Base-by-base conservation (phyloP, 441 rosid species). In the Pelargonium australe region DNA sequence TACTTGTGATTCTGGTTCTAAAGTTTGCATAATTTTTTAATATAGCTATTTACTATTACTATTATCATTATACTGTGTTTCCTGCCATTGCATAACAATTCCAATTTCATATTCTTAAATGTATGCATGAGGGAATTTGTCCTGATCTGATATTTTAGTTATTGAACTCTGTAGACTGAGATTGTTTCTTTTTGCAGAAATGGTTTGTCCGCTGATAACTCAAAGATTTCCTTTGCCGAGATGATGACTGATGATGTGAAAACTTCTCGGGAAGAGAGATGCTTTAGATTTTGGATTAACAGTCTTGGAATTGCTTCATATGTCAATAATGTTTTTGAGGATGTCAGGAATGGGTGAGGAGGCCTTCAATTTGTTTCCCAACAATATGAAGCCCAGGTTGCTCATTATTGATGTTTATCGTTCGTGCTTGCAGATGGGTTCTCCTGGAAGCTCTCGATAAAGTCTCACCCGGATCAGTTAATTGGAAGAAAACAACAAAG, bases 261-360 rank as follows among this genome's bases (percentile, higher is more conserved):
- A 81, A 92, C 97, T 72, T 95, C 98, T 68, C 84, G 96, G 40
- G 99, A 95, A 82, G 99, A 95, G 84, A 87, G 97, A 83, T 92
- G 98, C 80, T 95, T 92, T 87, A 90, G 98, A 19, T 80, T 95
- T 66, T 95, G 99, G 99, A 95, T 95, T 67, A 95, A 95, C 80
- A 95, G 97, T 86, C 89, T 92, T 65, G 99, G 96, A 74, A 79
- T 76, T 78, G 81, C 88, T 23, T 84, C 96, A 23, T 86, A 90
- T 51, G 90, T 92, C 70, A 89, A 92, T 72, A 86, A 90, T 77
- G 80, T 92, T 70, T 92, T 92, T 75, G 99, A 95, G 83, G 99
- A 95, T 83, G 86, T 90, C 69, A 84, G 97, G 76, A 87, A 86
- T 76, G 99, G 99, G 99, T 92, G 43, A 76, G 76, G 82, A 82